These are phyloP conservation scores for Fusarium floridanum DNA, from an alignment of 2,329 filamentous ascomycete species.

Conservation along the genomic window DNA sequence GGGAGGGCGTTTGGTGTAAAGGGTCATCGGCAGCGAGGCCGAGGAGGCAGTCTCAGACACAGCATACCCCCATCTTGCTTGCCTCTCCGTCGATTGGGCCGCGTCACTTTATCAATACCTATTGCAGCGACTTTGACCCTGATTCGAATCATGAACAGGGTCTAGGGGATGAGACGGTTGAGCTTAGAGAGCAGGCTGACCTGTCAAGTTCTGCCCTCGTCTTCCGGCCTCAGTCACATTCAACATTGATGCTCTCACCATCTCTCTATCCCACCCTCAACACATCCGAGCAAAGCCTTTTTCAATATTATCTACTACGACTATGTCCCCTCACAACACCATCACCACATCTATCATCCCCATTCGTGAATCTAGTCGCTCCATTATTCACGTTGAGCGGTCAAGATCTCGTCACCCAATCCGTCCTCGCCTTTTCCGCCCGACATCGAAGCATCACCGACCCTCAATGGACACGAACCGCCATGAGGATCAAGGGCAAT, in stretches of 20 bases:
- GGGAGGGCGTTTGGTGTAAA: conserved; percentile 48
- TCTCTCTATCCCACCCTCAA: conserved; percentile 27
- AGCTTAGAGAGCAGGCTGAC: conserved; percentile 17
- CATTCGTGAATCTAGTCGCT: conserved; percentile 36
- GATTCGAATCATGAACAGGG: conserved; percentile 29
- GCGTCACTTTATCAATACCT: conserved; percentile 40
- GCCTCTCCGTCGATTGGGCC: conserved; percentile 11
- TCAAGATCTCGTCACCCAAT: conserved; percentile 33
- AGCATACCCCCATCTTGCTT: background rate
- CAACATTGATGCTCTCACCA: conserved; percentile 11
- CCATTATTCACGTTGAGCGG: conserved; percentile 39
- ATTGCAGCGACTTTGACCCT: conserved; percentile 28
- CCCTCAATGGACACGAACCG: conserved; percentile 24
- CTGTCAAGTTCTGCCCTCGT: background rate
- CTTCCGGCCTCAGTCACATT: conserved; percentile 2
- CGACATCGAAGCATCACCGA: conserved; percentile 39
- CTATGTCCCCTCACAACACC: conserved; percentile 42
- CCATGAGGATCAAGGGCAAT: conserved; percentile 40
- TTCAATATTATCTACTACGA: conserved; percentile 39
- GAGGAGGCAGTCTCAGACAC: background rate
- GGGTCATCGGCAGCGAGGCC: background rate
- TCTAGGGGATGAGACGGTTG: conserved; percentile 25
- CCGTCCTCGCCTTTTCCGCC: conserved; percentile 39
- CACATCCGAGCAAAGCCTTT: conserved; percentile 22
- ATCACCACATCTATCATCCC: conserved; percentile 27